These are phyloP conservation scores for Pseudogymnoascus sp. DNA, from an alignment of 2,329 filamentous ascomycete genomes.

Conservation along the genomic window DNA sequence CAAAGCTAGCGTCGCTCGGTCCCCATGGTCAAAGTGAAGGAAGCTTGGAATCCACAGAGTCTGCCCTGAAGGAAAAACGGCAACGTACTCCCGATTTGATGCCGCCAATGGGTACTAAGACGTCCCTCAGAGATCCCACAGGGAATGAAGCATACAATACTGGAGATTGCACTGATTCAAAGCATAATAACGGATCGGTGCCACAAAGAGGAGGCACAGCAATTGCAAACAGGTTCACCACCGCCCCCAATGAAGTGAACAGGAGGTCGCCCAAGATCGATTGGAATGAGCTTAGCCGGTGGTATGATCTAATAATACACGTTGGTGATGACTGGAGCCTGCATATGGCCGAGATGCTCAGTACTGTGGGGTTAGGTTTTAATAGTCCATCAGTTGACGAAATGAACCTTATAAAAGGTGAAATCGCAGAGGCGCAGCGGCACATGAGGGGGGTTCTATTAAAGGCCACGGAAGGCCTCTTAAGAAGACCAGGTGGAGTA, in stretches of 20 bases:
- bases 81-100: conserved; percentile 28
- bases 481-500: conserved; percentile 69
- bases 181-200: conserved; percentile 28
- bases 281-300: conserved; percentile 62
- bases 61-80: conserved; percentile 29
- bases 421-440: conserved; percentile 53
- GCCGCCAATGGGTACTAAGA: conserved; percentile 64
- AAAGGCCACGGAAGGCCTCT: conserved; percentile 68
- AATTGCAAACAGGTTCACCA: neutral
- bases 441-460: conserved; percentile 63
- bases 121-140: conserved; percentile 65
- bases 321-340: conserved; percentile 60
- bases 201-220: conserved; percentile 24
- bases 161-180: conserved; percentile 41
- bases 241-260: conserved; percentile 36
- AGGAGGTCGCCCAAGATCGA: conserved; percentile 62
- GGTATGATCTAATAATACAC: conserved; percentile 64
- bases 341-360: conserved; percentile 47
- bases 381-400: conserved; percentile 18
- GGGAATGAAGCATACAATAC: conserved; percentile 83
- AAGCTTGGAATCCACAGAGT: conserved; percentile 17
- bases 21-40: conserved; percentile 23
- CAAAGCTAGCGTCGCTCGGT: conserved; percentile 34
- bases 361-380: conserved; percentile 17
- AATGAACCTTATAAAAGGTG: conserved; percentile 39